phyloP scores from a whole-genome alignment of 179 eudicot genomes.

The Sideroxylon spinosum region DNA sequence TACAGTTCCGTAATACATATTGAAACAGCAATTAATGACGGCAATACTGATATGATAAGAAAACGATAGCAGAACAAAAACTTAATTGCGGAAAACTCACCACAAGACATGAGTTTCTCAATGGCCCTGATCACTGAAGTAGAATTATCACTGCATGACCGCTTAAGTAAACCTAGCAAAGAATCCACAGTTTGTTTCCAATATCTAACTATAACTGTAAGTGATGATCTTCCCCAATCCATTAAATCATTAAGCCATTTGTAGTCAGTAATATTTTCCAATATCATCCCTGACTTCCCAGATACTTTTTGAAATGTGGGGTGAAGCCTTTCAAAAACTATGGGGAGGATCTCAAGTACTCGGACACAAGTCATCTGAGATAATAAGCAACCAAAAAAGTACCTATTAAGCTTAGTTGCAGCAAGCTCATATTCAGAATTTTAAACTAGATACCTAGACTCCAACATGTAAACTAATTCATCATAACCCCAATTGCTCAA shows the following conservation, averaged over 20 bases:
- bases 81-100: constrained; percentile 35
- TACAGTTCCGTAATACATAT: constrained; percentile 12
- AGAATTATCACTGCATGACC: constrained; percentile 42
- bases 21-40: constrained; percentile 7
- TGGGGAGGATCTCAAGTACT: constrained; percentile 73
- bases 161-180: constrained; percentile 57
- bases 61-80: constrained; percentile 7
- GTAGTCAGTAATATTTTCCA: constrained; percentile 27
- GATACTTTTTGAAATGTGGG: constrained; percentile 26
- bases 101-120: constrained; percentile 60
- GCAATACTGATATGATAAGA: constrained; percentile 4
- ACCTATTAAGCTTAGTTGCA: not conserved
- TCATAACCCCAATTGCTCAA: not conserved
- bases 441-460: not conserved
- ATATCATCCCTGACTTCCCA: constrained; percentile 27
- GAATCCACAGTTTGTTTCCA: constrained; percentile 75
- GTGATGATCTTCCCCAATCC: constrained; percentile 84
- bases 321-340: constrained; percentile 47
- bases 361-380: constrained; percentile 97
- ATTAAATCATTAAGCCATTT: constrained; percentile 84
- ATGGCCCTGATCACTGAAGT: constrained; percentile 38
- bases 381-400: constrained; percentile 18
- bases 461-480: not conserved
- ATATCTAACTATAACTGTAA: constrained; percentile 67
- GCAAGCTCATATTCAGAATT: constrained; percentile 1